Base-by-base conservation (phyloP, 345 rosid species). In the Diplotaxis tenuifolia region DNA sequence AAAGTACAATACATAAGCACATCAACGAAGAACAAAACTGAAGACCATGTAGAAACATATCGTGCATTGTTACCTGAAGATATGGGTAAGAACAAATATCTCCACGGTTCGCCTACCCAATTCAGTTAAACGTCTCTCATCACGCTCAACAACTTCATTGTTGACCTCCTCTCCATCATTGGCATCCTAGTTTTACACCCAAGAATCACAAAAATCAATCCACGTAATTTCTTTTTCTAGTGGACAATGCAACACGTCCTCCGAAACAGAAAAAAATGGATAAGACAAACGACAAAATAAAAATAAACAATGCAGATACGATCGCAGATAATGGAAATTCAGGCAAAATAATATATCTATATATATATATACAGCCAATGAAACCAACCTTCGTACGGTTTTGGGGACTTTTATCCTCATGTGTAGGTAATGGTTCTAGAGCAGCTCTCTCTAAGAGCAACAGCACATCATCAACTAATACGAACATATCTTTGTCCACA, bases 81-180 rank as follows among this genome's bases (percentile, higher is more conserved):
- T 92, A 81, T 95, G 99, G 31, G 91, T 85, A 61, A 95, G 94
- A 54, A 86, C 90, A 95, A 83, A 95, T 82, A 87, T 90, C 81
- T 95, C 99, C 82, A 95, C 89, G 2, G 99, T 95, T 82, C 99
- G 84, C n/a, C 50, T 89, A 57, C 99, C 99, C 80, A 90, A 69
- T 64, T 90, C 99, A 19, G 96, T 95, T 67, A 95, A 90, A 61
- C 90, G 89, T 75, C 92, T 92, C 82, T 88, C 98, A 84, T 92
- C 89, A 56, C 86, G 89, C 82, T 90, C 96, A 81, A 84, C 60
- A 25, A 86, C 83, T 83, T 94, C 96, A 81, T 83, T 92, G 81
- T 85, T 90, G 71, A 81, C 83, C 72, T 88, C 94, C 67, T 95
- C 89, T 58, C 99, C 96, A 73, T 87, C 87, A 82, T 83, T 88